A percentile compares a stretch with the other conserved stretches of the same genome.
These are phyloP conservation scores for Emmonsia crescens DNA, from an alignment of 2,329 filamentous ascomycete species.

Conservation along the genomic window DNA sequence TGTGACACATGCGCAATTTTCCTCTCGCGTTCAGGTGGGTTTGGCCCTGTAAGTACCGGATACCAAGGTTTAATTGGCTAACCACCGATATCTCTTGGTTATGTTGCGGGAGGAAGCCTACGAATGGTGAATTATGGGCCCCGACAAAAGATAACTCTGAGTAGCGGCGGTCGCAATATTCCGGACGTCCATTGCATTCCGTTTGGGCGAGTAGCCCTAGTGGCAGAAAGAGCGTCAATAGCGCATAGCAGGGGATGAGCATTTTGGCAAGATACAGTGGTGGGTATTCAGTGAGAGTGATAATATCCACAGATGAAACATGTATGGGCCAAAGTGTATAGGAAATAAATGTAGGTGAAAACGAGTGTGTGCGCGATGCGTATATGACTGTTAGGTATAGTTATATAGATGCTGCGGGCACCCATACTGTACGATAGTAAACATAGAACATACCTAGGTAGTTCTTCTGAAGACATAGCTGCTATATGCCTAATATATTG, in stretches of 20 bases:
- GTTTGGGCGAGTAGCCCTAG: conserved; percentile 6
- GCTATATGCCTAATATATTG: not conserved
- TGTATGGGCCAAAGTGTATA: not conserved
- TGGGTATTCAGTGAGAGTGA: not conserved
- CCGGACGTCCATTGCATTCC: conserved; percentile 48
- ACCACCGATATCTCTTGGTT: conserved; percentile 53
- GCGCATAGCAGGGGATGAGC: not conserved
- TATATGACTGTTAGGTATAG: not conserved
- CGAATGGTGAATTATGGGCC: conserved; percentile 56
- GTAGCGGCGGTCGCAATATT: conserved; percentile 48
- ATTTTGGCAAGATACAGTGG: not conserved
- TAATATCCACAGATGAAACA: not conserved
- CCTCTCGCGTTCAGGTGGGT: conserved; percentile 43
- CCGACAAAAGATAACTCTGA: conserved; percentile 52
- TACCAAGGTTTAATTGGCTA: conserved; percentile 49
- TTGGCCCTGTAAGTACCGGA: conserved; percentile 55
- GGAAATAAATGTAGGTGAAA: not conserved
- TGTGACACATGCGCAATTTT: conserved; percentile 53
- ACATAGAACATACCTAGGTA: not conserved
- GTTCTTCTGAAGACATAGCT: not conserved
- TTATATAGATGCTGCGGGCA: not conserved
- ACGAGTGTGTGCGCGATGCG: not conserved
- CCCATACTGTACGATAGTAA: not conserved
- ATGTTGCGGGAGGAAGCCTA: conserved; percentile 43
- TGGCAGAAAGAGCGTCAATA: conserved; percentile 5